A percentile compares a stretch with the other conserved stretches of the same genome.
phyloP scores from a whole-genome alignment of 306 rosid genomes.

The Betula pendula region DNA sequence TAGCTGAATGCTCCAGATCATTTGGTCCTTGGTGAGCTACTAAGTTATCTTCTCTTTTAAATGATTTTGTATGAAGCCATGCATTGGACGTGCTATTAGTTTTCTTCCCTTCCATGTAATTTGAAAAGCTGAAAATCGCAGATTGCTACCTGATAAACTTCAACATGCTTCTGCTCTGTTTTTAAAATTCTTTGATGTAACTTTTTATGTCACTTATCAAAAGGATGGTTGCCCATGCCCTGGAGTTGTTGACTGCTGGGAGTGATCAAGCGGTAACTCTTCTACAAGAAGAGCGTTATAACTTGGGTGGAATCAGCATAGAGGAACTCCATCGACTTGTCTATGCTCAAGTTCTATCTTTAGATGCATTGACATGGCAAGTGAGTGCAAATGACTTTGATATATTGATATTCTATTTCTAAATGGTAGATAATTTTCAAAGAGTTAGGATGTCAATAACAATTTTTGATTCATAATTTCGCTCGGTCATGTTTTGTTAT shows the following conservation, averaged over 20 bases:
- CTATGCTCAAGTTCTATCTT: slow-evolving; percentile 90
- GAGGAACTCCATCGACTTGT: slow-evolving; percentile 82
- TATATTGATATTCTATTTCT: slow-evolving; percentile 22
- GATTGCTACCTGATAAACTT: background rate
- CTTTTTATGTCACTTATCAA: slow-evolving; percentile 31
- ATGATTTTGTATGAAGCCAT: slow-evolving; percentile 7
- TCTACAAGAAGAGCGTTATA: slow-evolving; percentile 67
- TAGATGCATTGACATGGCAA: slow-evolving; percentile 92
- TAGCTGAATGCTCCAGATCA: slow-evolving; percentile 86
- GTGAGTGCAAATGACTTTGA: slow-evolving; percentile 53
- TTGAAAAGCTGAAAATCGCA: background rate
- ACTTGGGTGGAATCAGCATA: slow-evolving; percentile 87
- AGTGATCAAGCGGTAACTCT: slow-evolving; percentile 85
- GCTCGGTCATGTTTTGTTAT: slow-evolving; percentile 11
- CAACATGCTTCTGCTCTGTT: slow-evolving; percentile 14
- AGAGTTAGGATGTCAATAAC: slow-evolving; percentile 8
- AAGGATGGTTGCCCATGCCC: slow-evolving; percentile 93
- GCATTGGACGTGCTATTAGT: background rate
- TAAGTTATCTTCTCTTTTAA: background rate
- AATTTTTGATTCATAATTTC: slow-evolving; percentile 2
- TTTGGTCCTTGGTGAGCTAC: slow-evolving; percentile 94
- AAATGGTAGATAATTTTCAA: slow-evolving; percentile 20
- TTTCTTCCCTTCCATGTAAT: background rate
- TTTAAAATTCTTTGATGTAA: slow-evolving; percentile 22
- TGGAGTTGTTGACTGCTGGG: slow-evolving; percentile 82